Evolutionary conservation across 495 filamentous ascomycete species (phyloP), one percentile per base, ranked within the genome.

Genomic region (Sphaerosporella brunnea): DNA sequence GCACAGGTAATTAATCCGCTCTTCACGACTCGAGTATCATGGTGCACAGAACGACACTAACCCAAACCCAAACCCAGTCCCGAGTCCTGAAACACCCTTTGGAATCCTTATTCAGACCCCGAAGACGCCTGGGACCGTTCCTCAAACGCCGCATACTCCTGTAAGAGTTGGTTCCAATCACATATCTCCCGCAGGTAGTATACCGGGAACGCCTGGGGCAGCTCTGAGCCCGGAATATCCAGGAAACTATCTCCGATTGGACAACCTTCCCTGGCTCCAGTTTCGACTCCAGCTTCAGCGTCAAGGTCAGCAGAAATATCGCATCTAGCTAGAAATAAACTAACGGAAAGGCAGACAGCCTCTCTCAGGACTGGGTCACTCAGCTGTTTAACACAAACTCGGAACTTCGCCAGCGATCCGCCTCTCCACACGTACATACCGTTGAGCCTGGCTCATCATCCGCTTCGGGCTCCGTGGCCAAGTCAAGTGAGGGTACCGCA

Each of bases 241-340:
- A 18, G 8, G 9, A 37, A 18, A 37, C 35, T 9, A 9, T 9
- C 35, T 37, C 35, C 8, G 35, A 18, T 37, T 37, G 35, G 35
- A 37, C 16, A 37, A 37, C 35, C 35, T 37, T 18, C 35, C 35
- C 18, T 37, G 35, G 35, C 15, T 37, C 35, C 35, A 37, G 35
- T 37, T 37, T 11, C 8, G 16, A 37, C 8, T 4, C 9, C 35
- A 11, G 15, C 35, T 37, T 37, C 4, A 37, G 16, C 4, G 7
- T 18, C 35, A 37, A 18, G 15, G 35, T 37, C 18, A 11, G 16
- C 18, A 37, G 16, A 9, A 37, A n/a, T n/a, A n/a, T n/a, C n/a
- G n/a, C n/a, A n/a, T n/a, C n/a, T n/a, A n/a, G n/a, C n/a, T n/a
- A n/a, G n/a, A n/a, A 37, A 18, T 9, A 37, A 37, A 18, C 35